Percentiles rank a stretch among this genome's conserved stretches.
phyloP scores from a whole-genome alignment of 345 rosid genomes.

The Mallotus nudiflorus region DNA sequence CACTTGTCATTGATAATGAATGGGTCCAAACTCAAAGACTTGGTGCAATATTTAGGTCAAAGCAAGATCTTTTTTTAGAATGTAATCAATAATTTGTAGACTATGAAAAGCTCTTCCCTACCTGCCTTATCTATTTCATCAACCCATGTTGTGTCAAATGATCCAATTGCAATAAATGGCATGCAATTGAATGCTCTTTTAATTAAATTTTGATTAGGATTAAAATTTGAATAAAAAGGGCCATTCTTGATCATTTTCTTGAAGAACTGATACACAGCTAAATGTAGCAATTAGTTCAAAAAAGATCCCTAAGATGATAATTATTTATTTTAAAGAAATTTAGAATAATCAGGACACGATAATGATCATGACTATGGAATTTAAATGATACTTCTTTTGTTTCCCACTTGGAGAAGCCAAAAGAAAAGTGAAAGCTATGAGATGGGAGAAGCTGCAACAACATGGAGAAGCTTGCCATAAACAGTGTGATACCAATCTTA shows the following conservation, averaged over 20 bases:
- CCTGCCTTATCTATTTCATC: slow-evolving; percentile 11
- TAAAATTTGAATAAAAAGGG: not conserved
- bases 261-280: not conserved
- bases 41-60: slow-evolving; percentile 26
- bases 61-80: slow-evolving; percentile 26
- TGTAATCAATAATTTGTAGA: not conserved
- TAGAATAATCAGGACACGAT: not conserved
- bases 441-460: slow-evolving; percentile 28
- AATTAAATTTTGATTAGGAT: too few relatives aligned
- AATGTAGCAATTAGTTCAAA: too few relatives aligned
- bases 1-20: slow-evolving; percentile 11
- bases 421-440: slow-evolving; percentile 15
- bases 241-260: slow-evolving; percentile 7
- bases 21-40: slow-evolving; percentile 12
- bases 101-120: slow-evolving; percentile 15
- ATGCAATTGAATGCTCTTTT: not conserved
- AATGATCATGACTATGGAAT: slow-evolving; percentile 16
- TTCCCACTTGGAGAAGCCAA: slow-evolving; percentile 22
- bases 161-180: not conserved
- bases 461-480: slow-evolving; percentile 11
- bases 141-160: not conserved
- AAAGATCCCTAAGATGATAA: too few relatives aligned
- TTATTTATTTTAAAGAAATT: not conserved
- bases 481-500: slow-evolving; percentile 42
- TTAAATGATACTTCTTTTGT: slow-evolving; percentile 28